Evolutionary conservation across 2,329 filamentous ascomycete genomes (phyloP).

Genomic region (Fusarium lyarnte): DNA sequence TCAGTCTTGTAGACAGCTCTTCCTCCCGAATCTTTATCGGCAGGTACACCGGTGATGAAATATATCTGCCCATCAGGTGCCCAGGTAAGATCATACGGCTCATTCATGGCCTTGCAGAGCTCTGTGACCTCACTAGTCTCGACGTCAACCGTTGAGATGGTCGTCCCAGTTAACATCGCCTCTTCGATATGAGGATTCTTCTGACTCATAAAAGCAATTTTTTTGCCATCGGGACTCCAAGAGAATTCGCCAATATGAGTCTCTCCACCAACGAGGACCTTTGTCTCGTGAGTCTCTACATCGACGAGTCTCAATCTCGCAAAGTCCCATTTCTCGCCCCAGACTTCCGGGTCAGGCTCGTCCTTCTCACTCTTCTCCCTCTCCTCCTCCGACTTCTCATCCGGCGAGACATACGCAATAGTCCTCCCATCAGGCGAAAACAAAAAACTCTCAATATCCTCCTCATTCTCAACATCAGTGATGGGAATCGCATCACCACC

Average conservation of each 20-base stretch:
- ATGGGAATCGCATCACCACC: slow-evolving; percentile 29
- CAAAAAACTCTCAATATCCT: slow-evolving; percentile 11
- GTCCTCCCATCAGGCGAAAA: slow-evolving; percentile 22
- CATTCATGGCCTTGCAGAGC: slow-evolving; percentile 19
- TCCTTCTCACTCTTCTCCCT: slow-evolving; percentile 42
- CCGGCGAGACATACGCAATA: slow-evolving; percentile 27
- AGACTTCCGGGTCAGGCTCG: slow-evolving; percentile 48
- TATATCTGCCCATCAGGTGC: slow-evolving; percentile 23
- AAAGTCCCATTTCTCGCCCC: slow-evolving; percentile 49
- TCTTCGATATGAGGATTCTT: slow-evolving; percentile 28
- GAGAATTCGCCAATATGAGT: slow-evolving; percentile 13
- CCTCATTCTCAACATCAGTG: slow-evolving; percentile 18
- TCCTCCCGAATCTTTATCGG: slow-evolving; percentile 5
- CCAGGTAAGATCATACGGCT: slow-evolving; percentile 15
- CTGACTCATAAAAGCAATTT: not conserved
- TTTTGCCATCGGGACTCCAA: slow-evolving; percentile 37
- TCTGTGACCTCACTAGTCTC: not conserved
- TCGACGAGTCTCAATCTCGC: slow-evolving; percentile 46
- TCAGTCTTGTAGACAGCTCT: slow-evolving; percentile 20
- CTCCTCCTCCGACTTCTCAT: slow-evolving; percentile 11
- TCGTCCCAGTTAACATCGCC: slow-evolving; percentile 10
- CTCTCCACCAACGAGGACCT: slow-evolving; percentile 4
- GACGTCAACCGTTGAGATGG: slow-evolving; percentile 9
- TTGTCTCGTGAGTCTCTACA: slow-evolving; percentile 38
- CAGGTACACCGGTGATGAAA: slow-evolving; percentile 23